These are phyloP conservation scores for Mucor circinelloides DNA, from an alignment of 371 early-diverging fungal genomes.

Conservation along the genomic window DNA sequence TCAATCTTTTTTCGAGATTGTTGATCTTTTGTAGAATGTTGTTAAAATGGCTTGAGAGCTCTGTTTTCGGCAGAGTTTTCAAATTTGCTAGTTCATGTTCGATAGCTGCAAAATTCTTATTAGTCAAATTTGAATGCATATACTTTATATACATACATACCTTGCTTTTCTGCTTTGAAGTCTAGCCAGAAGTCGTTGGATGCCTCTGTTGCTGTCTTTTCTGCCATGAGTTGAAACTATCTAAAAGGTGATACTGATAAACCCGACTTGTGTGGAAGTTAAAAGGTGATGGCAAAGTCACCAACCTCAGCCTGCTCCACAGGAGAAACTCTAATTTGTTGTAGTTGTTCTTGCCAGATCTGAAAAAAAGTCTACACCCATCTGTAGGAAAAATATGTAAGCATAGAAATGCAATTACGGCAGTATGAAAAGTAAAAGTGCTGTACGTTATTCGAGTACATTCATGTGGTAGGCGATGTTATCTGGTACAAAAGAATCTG, in stretches of 20 bases:
- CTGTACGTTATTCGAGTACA: too few relatives aligned
- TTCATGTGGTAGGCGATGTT: too few relatives aligned
- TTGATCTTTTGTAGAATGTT: slow-evolving; percentile 46
- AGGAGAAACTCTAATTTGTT: not conserved
- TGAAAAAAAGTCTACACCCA: too few relatives aligned
- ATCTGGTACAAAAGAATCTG: too few relatives aligned
- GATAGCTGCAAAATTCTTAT: slow-evolving; percentile 32
- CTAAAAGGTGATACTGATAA: not conserved
- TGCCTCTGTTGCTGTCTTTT: slow-evolving; percentile 39
- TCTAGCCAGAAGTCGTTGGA: slow-evolving; percentile 41
- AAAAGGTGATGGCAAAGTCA: not conserved
- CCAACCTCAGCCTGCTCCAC: not conserved
- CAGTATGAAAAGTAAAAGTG: too few relatives aligned
- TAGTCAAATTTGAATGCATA: not conserved
- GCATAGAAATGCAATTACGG: too few relatives aligned
- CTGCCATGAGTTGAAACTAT: slow-evolving; percentile 1
- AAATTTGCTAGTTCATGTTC: slow-evolving; percentile 32
- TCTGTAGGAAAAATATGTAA: too few relatives aligned
- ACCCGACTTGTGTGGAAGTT: not conserved
- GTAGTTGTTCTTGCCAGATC: too few relatives aligned
- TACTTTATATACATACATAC: not conserved
- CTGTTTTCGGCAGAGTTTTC: slow-evolving; percentile 22
- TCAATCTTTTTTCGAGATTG: slow-evolving; percentile 55
- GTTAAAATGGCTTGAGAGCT: slow-evolving; percentile 38
- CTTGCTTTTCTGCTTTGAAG: slow-evolving; percentile 37